A percentile compares a stretch with the other conserved stretches of the same genome.
phyloP scores from a whole-genome alignment of 2,329 filamentous ascomycete species.

The Aschersonia sp. region DNA sequence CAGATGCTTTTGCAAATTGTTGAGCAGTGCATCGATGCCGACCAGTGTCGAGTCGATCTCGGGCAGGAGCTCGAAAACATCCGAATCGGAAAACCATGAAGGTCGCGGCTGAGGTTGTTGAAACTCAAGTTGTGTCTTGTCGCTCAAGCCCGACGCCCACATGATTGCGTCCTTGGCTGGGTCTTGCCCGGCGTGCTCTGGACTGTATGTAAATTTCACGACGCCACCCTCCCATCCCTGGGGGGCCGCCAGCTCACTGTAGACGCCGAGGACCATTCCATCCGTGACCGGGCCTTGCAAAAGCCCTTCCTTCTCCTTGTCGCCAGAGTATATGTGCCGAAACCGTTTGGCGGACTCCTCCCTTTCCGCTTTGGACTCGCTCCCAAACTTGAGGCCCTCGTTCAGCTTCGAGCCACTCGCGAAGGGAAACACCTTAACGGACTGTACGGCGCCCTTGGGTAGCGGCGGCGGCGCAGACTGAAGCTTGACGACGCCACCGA shows the following conservation, averaged over 20 bases:
- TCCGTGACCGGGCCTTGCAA: slow-evolving; percentile 80
- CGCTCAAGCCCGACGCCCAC: slow-evolving; percentile 71
- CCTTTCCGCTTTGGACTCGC: slow-evolving; percentile 69
- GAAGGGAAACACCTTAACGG: slow-evolving; percentile 73
- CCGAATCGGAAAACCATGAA: slow-evolving; percentile 31
- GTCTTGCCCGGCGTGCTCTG: slow-evolving; percentile 20
- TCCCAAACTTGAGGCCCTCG: slow-evolving; percentile 69
- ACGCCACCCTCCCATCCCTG: slow-evolving; percentile 73
- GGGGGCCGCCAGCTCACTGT: slow-evolving; percentile 35
- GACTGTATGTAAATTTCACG: slow-evolving; percentile 51
- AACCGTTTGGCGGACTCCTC: slow-evolving; percentile 64
- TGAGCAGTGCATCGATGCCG: slow-evolving; percentile 66
- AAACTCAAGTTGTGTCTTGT: slow-evolving; percentile 59
- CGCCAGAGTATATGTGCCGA: slow-evolving; percentile 51
- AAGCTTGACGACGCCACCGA: slow-evolving; percentile 76
- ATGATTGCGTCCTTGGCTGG: slow-evolving; percentile 31
- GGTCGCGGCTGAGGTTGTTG: slow-evolving; percentile 59
- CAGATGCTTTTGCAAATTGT: slow-evolving; percentile 60
- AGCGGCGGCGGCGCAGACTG: slow-evolving; percentile 66
- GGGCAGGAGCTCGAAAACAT: slow-evolving; percentile 38
- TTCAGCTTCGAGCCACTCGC: slow-evolving; percentile 39
- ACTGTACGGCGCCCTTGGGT: slow-evolving; percentile 46
- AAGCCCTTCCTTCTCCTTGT: slow-evolving; percentile 41
- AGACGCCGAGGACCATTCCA: slow-evolving; percentile 58
- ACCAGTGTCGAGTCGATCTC: slow-evolving; percentile 50